Evolutionary conservation across 1,284 basidiomycete genomes (phyloP).

Genomic region (Rhodotorula sp.): DNA sequence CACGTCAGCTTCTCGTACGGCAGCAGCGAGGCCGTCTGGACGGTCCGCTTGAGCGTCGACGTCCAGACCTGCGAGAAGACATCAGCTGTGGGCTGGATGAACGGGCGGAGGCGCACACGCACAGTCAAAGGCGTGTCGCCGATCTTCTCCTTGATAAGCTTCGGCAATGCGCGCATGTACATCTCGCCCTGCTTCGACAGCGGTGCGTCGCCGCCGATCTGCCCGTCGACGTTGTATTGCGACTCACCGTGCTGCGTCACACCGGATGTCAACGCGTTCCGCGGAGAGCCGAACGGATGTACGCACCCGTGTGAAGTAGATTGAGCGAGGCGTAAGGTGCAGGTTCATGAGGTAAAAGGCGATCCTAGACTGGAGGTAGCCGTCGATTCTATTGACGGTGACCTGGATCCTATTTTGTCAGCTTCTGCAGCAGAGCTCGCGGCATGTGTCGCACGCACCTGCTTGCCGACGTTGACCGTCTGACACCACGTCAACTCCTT

Average conservation of each 20-base stretch:
- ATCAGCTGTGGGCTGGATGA: neutral
- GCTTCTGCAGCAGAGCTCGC: neutral
- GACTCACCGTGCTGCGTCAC: constrained; percentile 80
- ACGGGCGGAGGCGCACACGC: constrained; percentile 38
- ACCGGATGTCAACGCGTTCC: neutral
- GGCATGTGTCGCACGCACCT: constrained; percentile 57
- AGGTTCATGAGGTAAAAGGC: constrained; percentile 99
- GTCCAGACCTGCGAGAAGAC: constrained; percentile 74
- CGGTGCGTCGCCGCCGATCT: constrained; percentile 92
- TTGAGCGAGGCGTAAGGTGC: constrained; percentile 92
- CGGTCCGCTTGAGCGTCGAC: constrained; percentile 86
- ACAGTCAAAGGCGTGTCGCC: constrained; percentile 85
- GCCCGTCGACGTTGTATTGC: constrained; percentile 92
- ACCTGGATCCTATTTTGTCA: constrained; percentile 19
- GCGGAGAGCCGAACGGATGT: neutral
- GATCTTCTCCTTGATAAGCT: constrained; percentile 83
- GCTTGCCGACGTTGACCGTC: constrained; percentile 82
- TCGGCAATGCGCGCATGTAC: constrained; percentile 83
- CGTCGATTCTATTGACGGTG: constrained; percentile 50
- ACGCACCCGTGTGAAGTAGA: constrained; percentile 88
- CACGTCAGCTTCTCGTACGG: constrained; percentile 92
- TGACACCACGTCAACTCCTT: constrained; percentile 69
- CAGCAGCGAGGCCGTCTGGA: constrained; percentile 79
- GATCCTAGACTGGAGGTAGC: constrained; percentile 93
- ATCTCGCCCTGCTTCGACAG: constrained; percentile 79